Evolutionary conservation across 768 basidiomycete genomes (phyloP).

Genomic region (Suillus ampliporus): DNA sequence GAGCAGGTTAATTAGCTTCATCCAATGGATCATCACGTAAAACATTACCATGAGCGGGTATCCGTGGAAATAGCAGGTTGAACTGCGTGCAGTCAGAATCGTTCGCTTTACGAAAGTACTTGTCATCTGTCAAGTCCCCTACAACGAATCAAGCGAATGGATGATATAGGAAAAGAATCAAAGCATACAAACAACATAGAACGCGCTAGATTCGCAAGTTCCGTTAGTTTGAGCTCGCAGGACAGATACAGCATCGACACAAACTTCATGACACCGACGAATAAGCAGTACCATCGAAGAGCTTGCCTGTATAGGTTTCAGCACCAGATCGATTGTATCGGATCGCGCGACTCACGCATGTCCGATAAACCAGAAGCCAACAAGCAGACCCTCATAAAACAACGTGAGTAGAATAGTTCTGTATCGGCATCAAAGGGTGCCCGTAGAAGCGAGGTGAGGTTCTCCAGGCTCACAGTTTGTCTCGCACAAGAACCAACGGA

Average conservation of each 20-base stretch:
- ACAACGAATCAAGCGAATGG: slow-evolving; percentile 17
- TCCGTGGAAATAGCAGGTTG: slow-evolving; percentile 68
- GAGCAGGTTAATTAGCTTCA: slow-evolving; percentile 11
- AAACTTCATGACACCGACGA: slow-evolving; percentile 86
- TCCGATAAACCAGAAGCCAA: slow-evolving; percentile 95
- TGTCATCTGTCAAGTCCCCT: slow-evolving; percentile 96
- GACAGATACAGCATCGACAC: slow-evolving; percentile 30
- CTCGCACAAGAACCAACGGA: slow-evolving; percentile 84
- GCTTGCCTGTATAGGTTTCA: slow-evolving; percentile 57
- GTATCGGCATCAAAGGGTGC: slow-evolving; percentile 22
- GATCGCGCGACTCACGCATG: slow-evolving; percentile 67
- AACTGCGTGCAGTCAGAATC: slow-evolving; percentile 95
- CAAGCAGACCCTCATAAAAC: slow-evolving; percentile 81
- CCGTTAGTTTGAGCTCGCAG: slow-evolving; percentile 16
- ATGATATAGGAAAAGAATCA: background rate
- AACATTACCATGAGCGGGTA: slow-evolving; percentile 71
- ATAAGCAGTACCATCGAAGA: slow-evolving; percentile 83
- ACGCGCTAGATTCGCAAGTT: slow-evolving; percentile 52
- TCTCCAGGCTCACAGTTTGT: slow-evolving; percentile 74
- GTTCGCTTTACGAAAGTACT: slow-evolving; percentile 93
- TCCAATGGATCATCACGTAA: slow-evolving; percentile 4
- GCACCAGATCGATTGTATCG: slow-evolving; percentile 13
- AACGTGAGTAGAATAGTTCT: slow-evolving; percentile 88
- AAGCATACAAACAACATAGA: slow-evolving; percentile 85
- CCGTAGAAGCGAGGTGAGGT: background rate